Percentiles rank a stretch among this genome's conserved stretches.
These are phyloP conservation scores for Artemisia princeps DNA, from an alignment of 140 eudicot species.

Conservation along the genomic window DNA sequence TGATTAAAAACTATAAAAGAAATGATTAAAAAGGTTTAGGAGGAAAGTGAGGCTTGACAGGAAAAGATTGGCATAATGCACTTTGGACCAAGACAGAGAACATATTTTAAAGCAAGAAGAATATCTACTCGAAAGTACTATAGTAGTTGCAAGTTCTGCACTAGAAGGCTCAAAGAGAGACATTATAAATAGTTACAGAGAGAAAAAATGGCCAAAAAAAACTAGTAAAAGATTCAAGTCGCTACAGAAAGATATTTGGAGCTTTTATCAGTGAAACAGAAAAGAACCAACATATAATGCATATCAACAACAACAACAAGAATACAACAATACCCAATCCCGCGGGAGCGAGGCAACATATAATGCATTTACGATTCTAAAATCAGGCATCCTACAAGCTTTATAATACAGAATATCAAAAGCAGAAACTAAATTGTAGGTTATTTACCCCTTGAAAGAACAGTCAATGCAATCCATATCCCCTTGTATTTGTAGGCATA, in stretches of 20 bases:
- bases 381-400: conserved; percentile 13
- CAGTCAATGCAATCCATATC: conserved; percentile 71
- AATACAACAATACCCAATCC: too few relatives aligned
- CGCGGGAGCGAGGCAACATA: background rate
- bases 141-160: too few relatives aligned
- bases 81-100: background rate
- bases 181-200: too few relatives aligned
- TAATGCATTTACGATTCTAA: background rate
- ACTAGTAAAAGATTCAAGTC: too few relatives aligned
- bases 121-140: too few relatives aligned
- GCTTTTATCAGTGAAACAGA: too few relatives aligned
- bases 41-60: background rate
- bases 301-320: background rate
- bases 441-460: conserved; percentile 69
- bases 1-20: too few relatives aligned
- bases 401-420: conserved; percentile 6
- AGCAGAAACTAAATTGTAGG: conserved; percentile 4
- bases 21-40: background rate
- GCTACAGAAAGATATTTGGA: too few relatives aligned
- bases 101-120: background rate
- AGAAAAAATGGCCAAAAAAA: too few relatives aligned
- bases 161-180: too few relatives aligned
- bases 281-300: background rate
- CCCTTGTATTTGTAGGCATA: conserved; percentile 92
- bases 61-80: background rate